These are phyloP conservation scores for Aphanomyces astaci DNA, from an alignment of 352 stramenopile species.

Conservation along the genomic window DNA sequence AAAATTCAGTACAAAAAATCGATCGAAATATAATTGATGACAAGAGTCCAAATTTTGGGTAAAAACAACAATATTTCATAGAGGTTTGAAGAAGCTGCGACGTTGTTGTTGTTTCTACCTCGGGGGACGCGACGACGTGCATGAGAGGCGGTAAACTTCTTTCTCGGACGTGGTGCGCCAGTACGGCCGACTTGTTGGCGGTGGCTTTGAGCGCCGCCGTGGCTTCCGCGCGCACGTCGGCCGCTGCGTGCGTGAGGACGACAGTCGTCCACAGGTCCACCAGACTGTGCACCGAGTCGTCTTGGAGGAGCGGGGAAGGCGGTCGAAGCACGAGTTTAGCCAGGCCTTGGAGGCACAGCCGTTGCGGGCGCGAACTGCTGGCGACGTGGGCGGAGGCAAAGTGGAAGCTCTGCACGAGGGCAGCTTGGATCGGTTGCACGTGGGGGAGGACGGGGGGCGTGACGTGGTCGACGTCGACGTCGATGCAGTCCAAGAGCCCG, in stretches of 20 bases:
- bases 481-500: conserved; percentile 71
- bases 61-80: too few relatives aligned
- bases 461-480: conserved; percentile 76
- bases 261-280: conserved; percentile 67
- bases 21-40: too few relatives aligned
- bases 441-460: conserved; percentile 45
- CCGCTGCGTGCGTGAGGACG: conserved; percentile 50
- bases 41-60: too few relatives aligned
- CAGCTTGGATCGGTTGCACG: conserved; percentile 27
- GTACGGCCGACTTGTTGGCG: neutral
- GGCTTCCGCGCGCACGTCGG: conserved; percentile 49
- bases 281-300: conserved; percentile 50
- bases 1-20: too few relatives aligned
- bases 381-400: neutral
- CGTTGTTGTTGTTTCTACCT: too few relatives aligned
- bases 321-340: conserved; percentile 71
- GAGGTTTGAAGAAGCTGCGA: too few relatives aligned
- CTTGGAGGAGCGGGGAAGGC: conserved; percentile 63
- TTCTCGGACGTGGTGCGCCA: neutral
- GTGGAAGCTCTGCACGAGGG: neutral
- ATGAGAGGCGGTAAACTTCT: neutral
- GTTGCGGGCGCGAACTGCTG: neutral
- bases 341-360: conserved; percentile 40
- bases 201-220: neutral
- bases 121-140: neutral